phyloP scores from a whole-genome alignment of 371 early-diverging fungal species.

The Basidiobolus heterosporus region DNA sequence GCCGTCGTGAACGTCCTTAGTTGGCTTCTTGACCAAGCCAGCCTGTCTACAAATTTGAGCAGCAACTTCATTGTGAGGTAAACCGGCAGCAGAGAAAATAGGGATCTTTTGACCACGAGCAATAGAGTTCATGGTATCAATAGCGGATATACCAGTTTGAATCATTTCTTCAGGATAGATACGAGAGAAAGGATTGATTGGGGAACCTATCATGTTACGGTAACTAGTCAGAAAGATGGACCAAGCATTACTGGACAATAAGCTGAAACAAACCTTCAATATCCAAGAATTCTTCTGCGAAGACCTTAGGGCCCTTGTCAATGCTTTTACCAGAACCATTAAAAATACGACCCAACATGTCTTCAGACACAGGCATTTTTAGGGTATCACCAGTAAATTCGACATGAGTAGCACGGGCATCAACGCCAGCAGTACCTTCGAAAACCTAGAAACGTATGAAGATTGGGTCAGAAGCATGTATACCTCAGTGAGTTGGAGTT shows the following conservation, averaged over 20 bases:
- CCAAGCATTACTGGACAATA: not conserved
- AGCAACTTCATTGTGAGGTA: constrained; percentile 99
- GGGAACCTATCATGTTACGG: constrained; percentile 42
- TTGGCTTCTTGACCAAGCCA: constrained; percentile 87
- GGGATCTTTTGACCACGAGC: constrained; percentile 99
- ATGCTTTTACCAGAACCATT: constrained; percentile 99
- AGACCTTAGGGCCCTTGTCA: constrained; percentile 97
- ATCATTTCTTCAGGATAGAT: constrained; percentile 99
- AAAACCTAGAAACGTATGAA: constrained; percentile 64
- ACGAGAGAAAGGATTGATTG: constrained; percentile 98
- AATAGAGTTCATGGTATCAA: constrained; percentile 99
- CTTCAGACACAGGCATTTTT: constrained; percentile 97
- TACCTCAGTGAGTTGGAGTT: not conserved
- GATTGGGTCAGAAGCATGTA: constrained; percentile 1
- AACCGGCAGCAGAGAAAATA: constrained; percentile 98
- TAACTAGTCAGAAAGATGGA: too few species aligned
- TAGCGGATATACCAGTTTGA: constrained; percentile 99
- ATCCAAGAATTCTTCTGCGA: constrained; percentile 97
- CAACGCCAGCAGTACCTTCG: constrained; percentile 98
- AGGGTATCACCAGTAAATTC: constrained; percentile 96
- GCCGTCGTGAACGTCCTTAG: constrained; percentile 92
- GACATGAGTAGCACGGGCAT: constrained; percentile 91
- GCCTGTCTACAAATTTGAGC: constrained; percentile 99
- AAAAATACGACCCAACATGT: constrained; percentile 98
- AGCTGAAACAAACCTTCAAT: constrained; percentile 59